phyloP scores from a whole-genome alignment of 345 rosid genomes.

The Triadica sebifera region DNA sequence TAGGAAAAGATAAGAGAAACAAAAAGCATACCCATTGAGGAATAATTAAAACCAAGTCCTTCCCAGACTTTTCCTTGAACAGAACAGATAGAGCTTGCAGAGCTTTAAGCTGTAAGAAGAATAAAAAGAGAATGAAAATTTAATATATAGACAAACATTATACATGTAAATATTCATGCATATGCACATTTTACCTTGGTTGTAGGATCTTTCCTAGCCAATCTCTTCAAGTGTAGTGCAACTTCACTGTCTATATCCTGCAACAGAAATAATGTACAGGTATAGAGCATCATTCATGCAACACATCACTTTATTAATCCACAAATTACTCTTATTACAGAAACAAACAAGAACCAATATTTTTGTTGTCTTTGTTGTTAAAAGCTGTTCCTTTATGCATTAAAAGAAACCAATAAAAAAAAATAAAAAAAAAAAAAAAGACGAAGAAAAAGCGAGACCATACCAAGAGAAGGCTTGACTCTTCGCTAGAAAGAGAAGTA shows the following conservation, averaged over 20 bases:
- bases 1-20: not conserved
- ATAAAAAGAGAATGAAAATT: not conserved
- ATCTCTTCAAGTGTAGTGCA: slow-evolving; percentile 75
- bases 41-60: slow-evolving; percentile 57
- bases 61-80: slow-evolving; percentile 70
- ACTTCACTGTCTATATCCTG: slow-evolving; percentile 86
- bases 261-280: slow-evolving; percentile 1
- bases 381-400: not conserved
- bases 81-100: slow-evolving; percentile 56
- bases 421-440: no score
- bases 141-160: not conserved
- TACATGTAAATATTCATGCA: not conserved
- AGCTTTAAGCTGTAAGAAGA: slow-evolving; percentile 75
- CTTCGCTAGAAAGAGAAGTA: slow-evolving; percentile 45
- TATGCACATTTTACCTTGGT: slow-evolving; percentile 58
- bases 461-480: slow-evolving; percentile 48
- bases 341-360: not conserved
- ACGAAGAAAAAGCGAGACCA: not conserved
- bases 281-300: no score
- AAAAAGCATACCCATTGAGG: slow-evolving; percentile 81
- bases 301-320: not conserved
- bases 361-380: not conserved
- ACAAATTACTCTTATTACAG: not conserved
- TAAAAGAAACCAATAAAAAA: not conserved
- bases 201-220: slow-evolving; percentile 81